Evolutionary conservation across 2,329 filamentous ascomycete species (phyloP).

Genomic region (Diaporthe citrichinensis): DNA sequence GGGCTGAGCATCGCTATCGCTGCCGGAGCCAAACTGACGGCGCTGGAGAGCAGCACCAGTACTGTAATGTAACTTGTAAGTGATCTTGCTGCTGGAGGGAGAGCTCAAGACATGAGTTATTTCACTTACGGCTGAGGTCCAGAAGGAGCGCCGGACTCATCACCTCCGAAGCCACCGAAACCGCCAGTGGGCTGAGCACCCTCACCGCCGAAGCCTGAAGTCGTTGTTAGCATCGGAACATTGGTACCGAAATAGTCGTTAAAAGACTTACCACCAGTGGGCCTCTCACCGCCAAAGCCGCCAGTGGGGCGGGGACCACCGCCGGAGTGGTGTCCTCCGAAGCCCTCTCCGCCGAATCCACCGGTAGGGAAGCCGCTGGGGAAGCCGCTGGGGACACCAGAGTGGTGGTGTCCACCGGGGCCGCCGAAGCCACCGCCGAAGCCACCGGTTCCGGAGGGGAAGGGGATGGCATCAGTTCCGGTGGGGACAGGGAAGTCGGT

Average conservation of each 20-base stretch:
- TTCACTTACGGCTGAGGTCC: constrained; percentile 3
- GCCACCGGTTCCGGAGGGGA: constrained; percentile 22
- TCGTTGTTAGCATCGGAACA: not conserved
- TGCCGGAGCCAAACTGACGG: not conserved
- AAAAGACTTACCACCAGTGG: not conserved
- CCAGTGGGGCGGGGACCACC: constrained; percentile 30
- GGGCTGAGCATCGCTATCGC: not conserved
- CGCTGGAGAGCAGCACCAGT: constrained; percentile 3
- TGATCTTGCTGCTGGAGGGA: not conserved
- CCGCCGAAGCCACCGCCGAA: constrained; percentile 10
- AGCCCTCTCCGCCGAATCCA: constrained; percentile 27
- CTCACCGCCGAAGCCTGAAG: not conserved
- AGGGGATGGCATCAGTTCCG: constrained; percentile 20
- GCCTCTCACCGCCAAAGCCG: constrained; percentile 24
- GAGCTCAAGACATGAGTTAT: not conserved
- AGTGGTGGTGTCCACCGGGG: constrained; percentile 6
- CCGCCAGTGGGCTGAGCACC: constrained; percentile 29
- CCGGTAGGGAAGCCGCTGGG: constrained; percentile 27
- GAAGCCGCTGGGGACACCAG: constrained; percentile 21
- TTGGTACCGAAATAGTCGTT: not conserved
- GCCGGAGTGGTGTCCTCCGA: constrained; percentile 14
- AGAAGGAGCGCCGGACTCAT: not conserved
- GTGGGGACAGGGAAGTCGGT: constrained; percentile 31
- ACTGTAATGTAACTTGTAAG: not conserved
- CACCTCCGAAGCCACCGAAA: not conserved